These are phyloP conservation scores for Russula sp. DNA, from an alignment of 768 basidiomycete genomes.

Conservation along the genomic window DNA sequence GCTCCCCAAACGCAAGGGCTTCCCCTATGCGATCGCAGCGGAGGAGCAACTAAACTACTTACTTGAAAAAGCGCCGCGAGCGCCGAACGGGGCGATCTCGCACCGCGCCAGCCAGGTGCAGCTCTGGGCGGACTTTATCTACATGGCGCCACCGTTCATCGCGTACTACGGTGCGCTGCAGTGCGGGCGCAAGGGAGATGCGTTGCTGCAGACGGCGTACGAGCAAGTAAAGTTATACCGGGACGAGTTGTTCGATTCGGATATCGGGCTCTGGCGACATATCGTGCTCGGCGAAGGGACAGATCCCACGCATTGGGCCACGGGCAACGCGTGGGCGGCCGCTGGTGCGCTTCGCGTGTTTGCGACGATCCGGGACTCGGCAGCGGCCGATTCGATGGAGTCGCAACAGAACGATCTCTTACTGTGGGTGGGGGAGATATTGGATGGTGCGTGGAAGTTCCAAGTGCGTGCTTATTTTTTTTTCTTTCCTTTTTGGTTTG, in stretches of 20 bases:
- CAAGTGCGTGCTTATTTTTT: slow-evolving; percentile 30
- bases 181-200: slow-evolving; percentile 29
- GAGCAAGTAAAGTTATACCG: slow-evolving; percentile 52
- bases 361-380: slow-evolving; percentile 42
- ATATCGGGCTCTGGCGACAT: slow-evolving; percentile 49
- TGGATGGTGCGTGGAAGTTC: slow-evolving; percentile 35
- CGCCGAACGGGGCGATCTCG: slow-evolving; percentile 50
- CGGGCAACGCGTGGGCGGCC: slow-evolving; percentile 69
- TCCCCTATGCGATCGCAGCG: slow-evolving; percentile 36
- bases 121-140: slow-evolving; percentile 52
- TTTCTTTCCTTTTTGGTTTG: neutral
- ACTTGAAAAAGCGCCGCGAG: slow-evolving; percentile 37
- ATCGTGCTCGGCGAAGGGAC: slow-evolving; percentile 39
- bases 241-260: slow-evolving; percentile 37
- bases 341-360: slow-evolving; percentile 58
- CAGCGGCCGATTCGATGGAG: slow-evolving; percentile 30
- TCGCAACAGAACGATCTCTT: slow-evolving; percentile 38
- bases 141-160: slow-evolving; percentile 60
- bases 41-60: slow-evolving; percentile 43
- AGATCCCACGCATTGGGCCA: slow-evolving; percentile 51
- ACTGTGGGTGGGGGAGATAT: slow-evolving; percentile 49
- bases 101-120: slow-evolving; percentile 48
- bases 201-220: slow-evolving; percentile 43
- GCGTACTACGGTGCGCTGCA: slow-evolving; percentile 52
- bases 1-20: slow-evolving; percentile 27